These are phyloP conservation scores for Nadsonia commutata DNA, from an alignment of 1,139 yeast species.

Conservation along the genomic window DNA sequence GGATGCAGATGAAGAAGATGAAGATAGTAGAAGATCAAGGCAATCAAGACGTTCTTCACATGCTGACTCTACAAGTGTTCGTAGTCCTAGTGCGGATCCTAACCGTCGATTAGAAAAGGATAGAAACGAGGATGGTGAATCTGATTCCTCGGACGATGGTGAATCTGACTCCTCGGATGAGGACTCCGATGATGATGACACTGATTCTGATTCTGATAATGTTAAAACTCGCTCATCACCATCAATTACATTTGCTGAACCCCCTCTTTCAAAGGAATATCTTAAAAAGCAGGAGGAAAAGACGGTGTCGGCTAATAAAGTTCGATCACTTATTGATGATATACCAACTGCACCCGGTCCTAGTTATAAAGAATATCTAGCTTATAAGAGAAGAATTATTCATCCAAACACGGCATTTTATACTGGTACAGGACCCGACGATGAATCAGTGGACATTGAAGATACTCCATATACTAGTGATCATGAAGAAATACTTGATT, in stretches of 20 bases:
- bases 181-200: not conserved
- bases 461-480: constrained; percentile 56
- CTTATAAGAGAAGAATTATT: constrained; percentile 29
- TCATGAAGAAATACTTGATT: constrained; percentile 52
- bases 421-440: constrained; percentile 12
- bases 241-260: not conserved
- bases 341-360: not conserved
- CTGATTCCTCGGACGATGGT: not conserved
- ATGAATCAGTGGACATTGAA: constrained; percentile 12
- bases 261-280: too few relatives aligned
- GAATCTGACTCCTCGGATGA: not conserved
- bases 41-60: not conserved
- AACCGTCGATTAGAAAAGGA: not conserved
- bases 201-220: not conserved
- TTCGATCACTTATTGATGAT: not conserved
- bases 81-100: not conserved
- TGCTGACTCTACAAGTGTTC: not conserved
- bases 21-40: not conserved
- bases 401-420: constrained; percentile 27
- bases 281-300: not conserved
- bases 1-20: too few relatives aligned
- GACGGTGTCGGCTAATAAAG: not conserved
- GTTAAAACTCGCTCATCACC: not conserved
- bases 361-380: constrained; percentile 3
- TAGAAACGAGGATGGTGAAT: not conserved